phyloP scores from a whole-genome alignment of 495 filamentous ascomycete species.

The Aspergillus haitiensis region DNA sequence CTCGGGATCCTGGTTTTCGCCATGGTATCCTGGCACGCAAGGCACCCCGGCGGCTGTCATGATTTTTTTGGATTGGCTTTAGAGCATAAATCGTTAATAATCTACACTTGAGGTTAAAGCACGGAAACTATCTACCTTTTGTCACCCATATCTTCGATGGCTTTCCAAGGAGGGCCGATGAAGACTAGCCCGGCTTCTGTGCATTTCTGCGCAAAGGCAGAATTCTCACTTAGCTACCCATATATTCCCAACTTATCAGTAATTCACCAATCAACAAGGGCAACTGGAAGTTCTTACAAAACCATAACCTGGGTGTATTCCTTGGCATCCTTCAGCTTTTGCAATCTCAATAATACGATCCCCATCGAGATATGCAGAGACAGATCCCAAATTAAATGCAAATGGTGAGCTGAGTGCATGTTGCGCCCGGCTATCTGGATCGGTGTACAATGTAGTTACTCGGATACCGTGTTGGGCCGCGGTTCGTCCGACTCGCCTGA shows the following conservation, averaged over 20 bases:
- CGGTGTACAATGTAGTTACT: constrained; percentile 92
- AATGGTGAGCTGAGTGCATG: constrained; percentile 84
- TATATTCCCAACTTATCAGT: constrained; percentile 13
- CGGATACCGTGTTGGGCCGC: constrained; percentile 85
- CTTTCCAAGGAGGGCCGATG: constrained; percentile 87
- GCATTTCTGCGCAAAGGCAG: constrained; percentile 83
- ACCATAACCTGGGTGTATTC: constrained; percentile 94
- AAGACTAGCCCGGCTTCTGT: constrained; percentile 90
- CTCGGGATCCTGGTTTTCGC: constrained; percentile 71
- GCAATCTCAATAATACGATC: constrained; percentile 88
- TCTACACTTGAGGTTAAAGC: background rate
- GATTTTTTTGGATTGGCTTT: constrained; percentile 81
- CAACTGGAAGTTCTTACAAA: constrained; percentile 58
- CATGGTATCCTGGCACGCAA: constrained; percentile 96
- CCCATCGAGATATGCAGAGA: constrained; percentile 86
- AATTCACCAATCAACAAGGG: background rate
- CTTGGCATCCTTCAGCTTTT: constrained; percentile 78
- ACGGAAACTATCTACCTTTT: constrained; percentile 61
- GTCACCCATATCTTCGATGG: constrained; percentile 97
- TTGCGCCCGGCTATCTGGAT: constrained; percentile 82
- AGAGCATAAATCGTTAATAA: constrained; percentile 12
- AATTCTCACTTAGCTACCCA: constrained; percentile 76
- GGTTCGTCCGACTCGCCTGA: constrained; percentile 78
- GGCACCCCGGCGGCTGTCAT: constrained; percentile 92
- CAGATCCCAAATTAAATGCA: constrained; percentile 76